Conservation (phyloP, 2,329 filamentous ascomycete genomes). For the Trichophyton simii region DNA sequence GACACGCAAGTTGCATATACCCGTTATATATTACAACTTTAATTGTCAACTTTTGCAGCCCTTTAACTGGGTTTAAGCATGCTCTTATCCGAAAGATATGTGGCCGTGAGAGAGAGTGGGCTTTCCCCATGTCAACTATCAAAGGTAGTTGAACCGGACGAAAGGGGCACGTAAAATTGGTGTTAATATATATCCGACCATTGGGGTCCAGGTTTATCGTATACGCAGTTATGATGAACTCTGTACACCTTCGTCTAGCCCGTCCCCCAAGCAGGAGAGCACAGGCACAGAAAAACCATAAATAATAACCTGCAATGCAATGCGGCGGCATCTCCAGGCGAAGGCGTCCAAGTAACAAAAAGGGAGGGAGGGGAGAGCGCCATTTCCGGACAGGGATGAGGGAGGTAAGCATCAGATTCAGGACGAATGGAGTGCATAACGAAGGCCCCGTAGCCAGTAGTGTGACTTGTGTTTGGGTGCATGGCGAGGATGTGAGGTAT, state of each 20-base stretch:
- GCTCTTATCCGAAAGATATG: neutral
- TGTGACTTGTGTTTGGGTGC: neutral
- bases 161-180: neutral
- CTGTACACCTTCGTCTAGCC: neutral
- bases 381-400: neutral
- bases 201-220: neutral
- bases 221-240: neutral
- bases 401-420: neutral
- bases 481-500: neutral
- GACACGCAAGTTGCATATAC: neutral
- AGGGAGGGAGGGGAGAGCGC: neutral
- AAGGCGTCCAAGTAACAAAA: neutral
- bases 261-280: neutral
- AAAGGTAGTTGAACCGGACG: neutral
- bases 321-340: neutral
- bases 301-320: neutral
- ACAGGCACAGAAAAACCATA: neutral
- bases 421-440: neutral
- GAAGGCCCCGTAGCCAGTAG: neutral
- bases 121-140: neutral
- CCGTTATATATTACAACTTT: constrained; percentile 2
- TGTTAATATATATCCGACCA: neutral
- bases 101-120: neutral
- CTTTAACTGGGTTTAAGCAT: neutral
- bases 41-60: neutral